phyloP scores from a whole-genome alignment of 208 protist genomes.

The Phytomonas sp. region DNA sequence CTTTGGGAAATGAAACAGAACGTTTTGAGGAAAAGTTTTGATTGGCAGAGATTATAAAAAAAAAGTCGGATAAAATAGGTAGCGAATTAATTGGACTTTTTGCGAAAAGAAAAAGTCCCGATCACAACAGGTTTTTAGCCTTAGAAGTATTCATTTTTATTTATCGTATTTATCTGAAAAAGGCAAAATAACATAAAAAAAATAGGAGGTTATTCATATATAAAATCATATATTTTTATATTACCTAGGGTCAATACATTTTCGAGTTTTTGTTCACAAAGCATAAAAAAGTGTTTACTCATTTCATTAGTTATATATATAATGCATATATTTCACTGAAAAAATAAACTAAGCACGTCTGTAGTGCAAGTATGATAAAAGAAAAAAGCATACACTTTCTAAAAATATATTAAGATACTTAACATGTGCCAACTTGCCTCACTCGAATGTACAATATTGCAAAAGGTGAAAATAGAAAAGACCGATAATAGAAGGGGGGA shows the following conservation, averaged over 20 bases:
- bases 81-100: background rate
- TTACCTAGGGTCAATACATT: background rate
- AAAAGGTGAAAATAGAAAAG: background rate
- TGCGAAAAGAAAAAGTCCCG: constrained; percentile 9
- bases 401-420: too few relatives aligned
- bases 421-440: background rate
- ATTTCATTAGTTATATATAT: too few relatives aligned
- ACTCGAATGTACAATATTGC: background rate
- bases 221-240: background rate
- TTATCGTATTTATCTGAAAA: too few relatives aligned
- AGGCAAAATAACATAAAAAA: background rate
- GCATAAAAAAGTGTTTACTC: too few relatives aligned
- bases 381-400: too few relatives aligned
- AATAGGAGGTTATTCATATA: background rate
- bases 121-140: background rate
- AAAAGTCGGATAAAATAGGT: background rate
- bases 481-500: background rate
- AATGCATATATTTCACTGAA: too few relatives aligned
- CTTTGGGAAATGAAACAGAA: background rate
- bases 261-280: background rate
- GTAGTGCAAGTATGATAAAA: too few relatives aligned
- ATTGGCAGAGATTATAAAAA: background rate
- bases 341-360: background rate
- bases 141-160: background rate
- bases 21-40: background rate